Conservation (phyloP, 1,284 basidiomycete genomes). For the Cutaneotrichosporon dermatis region DNA sequence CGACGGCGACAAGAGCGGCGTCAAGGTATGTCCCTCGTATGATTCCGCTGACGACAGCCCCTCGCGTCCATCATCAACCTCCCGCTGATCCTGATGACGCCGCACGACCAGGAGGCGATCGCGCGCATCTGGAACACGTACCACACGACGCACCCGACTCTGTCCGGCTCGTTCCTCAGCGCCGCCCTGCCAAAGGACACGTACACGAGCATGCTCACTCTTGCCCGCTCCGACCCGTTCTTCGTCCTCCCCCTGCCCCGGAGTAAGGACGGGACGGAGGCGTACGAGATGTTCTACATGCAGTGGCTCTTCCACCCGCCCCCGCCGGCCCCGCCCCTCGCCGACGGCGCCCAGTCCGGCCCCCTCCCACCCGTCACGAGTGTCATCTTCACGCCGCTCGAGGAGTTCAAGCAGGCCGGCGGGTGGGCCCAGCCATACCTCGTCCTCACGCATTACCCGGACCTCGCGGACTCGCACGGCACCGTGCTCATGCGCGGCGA, state of each 20-base stretch:
- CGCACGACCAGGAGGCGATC: slow-evolving; percentile 69
- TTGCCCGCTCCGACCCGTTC: slow-evolving; percentile 62
- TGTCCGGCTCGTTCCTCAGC: slow-evolving; percentile 74
- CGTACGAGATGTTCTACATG: slow-evolving; percentile 82
- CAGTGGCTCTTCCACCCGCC: slow-evolving; percentile 78
- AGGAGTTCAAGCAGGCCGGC: slow-evolving; percentile 85
- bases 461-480: slow-evolving; percentile 73
- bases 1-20: slow-evolving; percentile 41
- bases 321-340: slow-evolving; percentile 51
- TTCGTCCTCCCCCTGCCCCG: slow-evolving; percentile 69
- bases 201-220: slow-evolving; percentile 66
- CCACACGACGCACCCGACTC: slow-evolving; percentile 70
- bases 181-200: slow-evolving; percentile 67
- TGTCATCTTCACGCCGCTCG: slow-evolving; percentile 85
- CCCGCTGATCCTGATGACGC: slow-evolving; percentile 61
- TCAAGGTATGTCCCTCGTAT: slow-evolving; percentile 39
- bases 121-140: slow-evolving; percentile 82
- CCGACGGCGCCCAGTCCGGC: background rate
- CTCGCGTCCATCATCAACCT: slow-evolving; percentile 75
- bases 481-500: slow-evolving; percentile 87
- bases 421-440: slow-evolving; percentile 88
- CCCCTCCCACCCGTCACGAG: slow-evolving; percentile 50
- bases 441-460: slow-evolving; percentile 87
- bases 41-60: slow-evolving; percentile 55
- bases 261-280: slow-evolving; percentile 43